These are phyloP conservation scores for Boletus eberwhitei DNA, from an alignment of 768 basidiomycete species.

Conservation along the genomic window DNA sequence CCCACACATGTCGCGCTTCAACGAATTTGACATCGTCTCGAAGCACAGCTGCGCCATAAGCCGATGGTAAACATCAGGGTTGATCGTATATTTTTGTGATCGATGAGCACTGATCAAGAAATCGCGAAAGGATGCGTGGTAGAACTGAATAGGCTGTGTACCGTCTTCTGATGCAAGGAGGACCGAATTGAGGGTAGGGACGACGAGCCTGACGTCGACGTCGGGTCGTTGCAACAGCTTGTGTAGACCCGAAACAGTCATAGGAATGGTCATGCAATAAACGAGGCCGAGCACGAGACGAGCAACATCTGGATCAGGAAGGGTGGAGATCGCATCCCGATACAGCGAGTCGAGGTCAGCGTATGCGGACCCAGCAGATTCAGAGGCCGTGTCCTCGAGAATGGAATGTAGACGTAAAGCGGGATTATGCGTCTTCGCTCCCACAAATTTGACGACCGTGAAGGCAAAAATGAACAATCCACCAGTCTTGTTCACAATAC, in stretches of 20 bases:
- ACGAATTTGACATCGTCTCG: slow-evolving; percentile 13
- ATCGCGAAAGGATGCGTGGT: slow-evolving; percentile 22
- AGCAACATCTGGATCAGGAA: slow-evolving; percentile 14
- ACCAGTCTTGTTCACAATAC: too few species aligned
- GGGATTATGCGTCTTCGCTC: too few species aligned
- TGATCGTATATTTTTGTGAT: slow-evolving; percentile 13
- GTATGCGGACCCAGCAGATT: slow-evolving; percentile 12
- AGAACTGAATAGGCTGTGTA: slow-evolving; percentile 20
- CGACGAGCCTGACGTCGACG: slow-evolving; percentile 11
- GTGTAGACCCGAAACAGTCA: slow-evolving; percentile 14
- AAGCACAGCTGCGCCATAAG: slow-evolving; percentile 21
- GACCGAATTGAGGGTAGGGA: slow-evolving; percentile 17
- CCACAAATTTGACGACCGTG: too few species aligned
- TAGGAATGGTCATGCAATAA: slow-evolving; percentile 10
- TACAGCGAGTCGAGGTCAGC: slow-evolving; percentile 19
- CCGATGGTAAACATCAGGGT: slow-evolving; percentile 14
- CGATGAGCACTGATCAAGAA: slow-evolving; percentile 17
- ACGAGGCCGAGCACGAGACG: slow-evolving; percentile 20
- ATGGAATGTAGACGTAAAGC: too few species aligned
- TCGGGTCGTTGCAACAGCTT: slow-evolving; percentile 11
- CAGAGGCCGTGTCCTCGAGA: not conserved
- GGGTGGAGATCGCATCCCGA: slow-evolving; percentile 17
- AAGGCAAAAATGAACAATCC: too few species aligned
- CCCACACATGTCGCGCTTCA: slow-evolving; percentile 22
- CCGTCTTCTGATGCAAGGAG: slow-evolving; percentile 21